Conservation (phyloP, 257 asterid species). For the Henckelia pumila region DNA sequence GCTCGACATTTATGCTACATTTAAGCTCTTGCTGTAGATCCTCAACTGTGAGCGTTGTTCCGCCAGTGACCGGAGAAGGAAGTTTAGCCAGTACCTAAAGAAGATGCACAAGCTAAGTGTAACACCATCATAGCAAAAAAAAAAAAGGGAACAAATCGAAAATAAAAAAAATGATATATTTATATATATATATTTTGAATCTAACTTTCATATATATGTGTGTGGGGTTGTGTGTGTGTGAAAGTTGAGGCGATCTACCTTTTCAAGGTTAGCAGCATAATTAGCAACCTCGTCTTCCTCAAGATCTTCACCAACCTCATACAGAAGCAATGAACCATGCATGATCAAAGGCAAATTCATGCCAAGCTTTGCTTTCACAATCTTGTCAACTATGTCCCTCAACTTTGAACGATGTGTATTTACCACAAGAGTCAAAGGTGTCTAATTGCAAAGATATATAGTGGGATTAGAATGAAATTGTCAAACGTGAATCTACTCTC, state of each 20-base stretch:
- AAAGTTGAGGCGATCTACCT: slow-evolving; percentile 43
- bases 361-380: slow-evolving; percentile 87
- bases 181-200: too few relatives aligned
- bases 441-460: slow-evolving; percentile 44
- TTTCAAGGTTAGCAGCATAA: slow-evolving; percentile 87
- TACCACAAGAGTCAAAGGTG: slow-evolving; percentile 88
- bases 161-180: background rate
- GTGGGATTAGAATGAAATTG: slow-evolving; percentile 23
- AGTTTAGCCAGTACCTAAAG: slow-evolving; percentile 76
- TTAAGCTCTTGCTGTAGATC: slow-evolving; percentile 93
- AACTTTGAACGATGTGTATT: slow-evolving; percentile 73
- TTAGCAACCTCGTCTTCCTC: slow-evolving; percentile 82
- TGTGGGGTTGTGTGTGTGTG: background rate
- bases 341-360: slow-evolving; percentile 84
- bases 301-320: slow-evolving; percentile 97
- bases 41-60: slow-evolving; percentile 82
- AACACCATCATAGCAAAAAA: slow-evolving; percentile 11
- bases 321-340: slow-evolving; percentile 85
- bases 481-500: background rate
- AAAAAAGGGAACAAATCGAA: background rate
- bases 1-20: slow-evolving; percentile 77
- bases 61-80: slow-evolving; percentile 85
- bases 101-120: slow-evolving; percentile 24
- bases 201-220: background rate
- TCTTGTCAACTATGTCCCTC: slow-evolving; percentile 86